phyloP scores from a whole-genome alignment of 192 early-diverging fungal species.

The Backusella parvicylindrica region DNA sequence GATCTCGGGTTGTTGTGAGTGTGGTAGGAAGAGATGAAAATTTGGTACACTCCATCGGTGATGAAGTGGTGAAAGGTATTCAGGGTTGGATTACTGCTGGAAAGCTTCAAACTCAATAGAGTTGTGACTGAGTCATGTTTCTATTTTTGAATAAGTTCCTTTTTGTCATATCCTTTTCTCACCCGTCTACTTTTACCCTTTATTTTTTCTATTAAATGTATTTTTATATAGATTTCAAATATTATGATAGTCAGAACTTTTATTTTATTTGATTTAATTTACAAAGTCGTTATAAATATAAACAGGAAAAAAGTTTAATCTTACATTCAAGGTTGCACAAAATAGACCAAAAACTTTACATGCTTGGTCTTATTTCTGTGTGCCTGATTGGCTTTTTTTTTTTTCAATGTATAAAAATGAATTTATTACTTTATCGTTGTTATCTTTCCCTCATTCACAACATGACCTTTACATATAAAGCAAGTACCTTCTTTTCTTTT shows the following conservation, averaged over 20 bases:
- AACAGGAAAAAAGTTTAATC: not conserved
- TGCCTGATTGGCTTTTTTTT: not conserved
- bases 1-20: constrained; percentile 46
- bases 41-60: constrained; percentile 21
- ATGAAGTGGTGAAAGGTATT: constrained; percentile 26
- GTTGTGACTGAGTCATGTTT: not conserved
- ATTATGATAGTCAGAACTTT: too few species aligned
- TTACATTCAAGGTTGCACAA: not conserved
- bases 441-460: not conserved
- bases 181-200: too few species aligned
- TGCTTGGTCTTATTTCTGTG: not conserved
- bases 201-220: too few species aligned
- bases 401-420: not conserved
- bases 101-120: not conserved
- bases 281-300: too few species aligned
- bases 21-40: constrained; percentile 47
- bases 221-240: too few species aligned
- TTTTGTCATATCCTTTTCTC: too few species aligned
- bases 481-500: not conserved
- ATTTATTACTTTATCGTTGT: not conserved
- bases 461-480: constrained; percentile 17
- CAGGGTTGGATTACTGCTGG: constrained; percentile 15
- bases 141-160: not conserved
- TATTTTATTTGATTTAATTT: too few species aligned
- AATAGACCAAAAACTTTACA: not conserved